These are phyloP conservation scores for Lactarius psammicola DNA, from an alignment of 768 basidiomycete genomes.

Conservation along the genomic window DNA sequence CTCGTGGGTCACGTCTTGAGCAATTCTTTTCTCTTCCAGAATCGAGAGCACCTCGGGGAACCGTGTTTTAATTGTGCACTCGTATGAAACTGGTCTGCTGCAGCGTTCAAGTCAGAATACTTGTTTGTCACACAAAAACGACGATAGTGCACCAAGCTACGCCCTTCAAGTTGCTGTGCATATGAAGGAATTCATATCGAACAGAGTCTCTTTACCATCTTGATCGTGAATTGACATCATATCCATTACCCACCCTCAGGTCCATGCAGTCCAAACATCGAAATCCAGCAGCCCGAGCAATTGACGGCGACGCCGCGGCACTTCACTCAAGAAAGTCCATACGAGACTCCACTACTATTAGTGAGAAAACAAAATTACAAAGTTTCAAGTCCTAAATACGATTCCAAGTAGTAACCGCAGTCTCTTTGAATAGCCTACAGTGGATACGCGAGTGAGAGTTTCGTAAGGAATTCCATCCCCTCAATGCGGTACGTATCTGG, in stretches of 20 bases:
- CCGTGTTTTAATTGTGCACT: neutral
- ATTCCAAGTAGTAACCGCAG: neutral
- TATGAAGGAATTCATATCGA: neutral
- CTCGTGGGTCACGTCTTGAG: neutral
- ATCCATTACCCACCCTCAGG: too few relatives aligned
- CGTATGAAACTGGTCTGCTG: conserved; percentile 2
- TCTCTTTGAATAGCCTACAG: neutral
- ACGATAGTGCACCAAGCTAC: conserved; percentile 12
- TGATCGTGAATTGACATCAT: too few relatives aligned
- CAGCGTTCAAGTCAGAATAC: neutral
- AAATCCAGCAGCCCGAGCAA: too few relatives aligned
- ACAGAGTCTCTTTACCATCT: conserved; percentile 4
- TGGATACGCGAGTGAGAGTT: neutral
- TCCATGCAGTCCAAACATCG: too few relatives aligned
- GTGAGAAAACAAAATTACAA: neutral
- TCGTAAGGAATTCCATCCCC: neutral
- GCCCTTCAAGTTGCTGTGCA: too few relatives aligned
- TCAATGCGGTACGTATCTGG: neutral
- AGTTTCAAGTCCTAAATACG: neutral
- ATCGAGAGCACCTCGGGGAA: conserved; percentile 2
- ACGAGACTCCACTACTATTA: neutral
- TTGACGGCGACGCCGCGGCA: too few relatives aligned
- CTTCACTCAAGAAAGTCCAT: too few relatives aligned
- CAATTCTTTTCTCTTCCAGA: neutral
- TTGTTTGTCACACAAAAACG: neutral